Evolutionary conservation across 1,284 basidiomycete species (phyloP).

Genomic region (Ceratobasidium sp.): DNA sequence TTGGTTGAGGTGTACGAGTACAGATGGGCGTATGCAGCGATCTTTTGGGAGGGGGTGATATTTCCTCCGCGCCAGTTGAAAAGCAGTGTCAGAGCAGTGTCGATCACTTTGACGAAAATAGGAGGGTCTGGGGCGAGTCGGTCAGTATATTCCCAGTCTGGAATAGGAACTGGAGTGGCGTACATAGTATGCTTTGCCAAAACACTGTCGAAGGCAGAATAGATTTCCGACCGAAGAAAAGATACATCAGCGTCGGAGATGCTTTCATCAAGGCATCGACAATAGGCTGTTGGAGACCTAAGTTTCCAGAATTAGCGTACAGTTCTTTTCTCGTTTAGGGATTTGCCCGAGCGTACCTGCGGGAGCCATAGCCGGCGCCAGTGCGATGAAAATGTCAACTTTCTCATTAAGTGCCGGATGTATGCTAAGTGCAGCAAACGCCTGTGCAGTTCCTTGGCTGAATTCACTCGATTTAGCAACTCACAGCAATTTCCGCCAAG

Average conservation of each 20-base stretch:
- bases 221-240: slow-evolving; percentile 83
- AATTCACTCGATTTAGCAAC: neutral
- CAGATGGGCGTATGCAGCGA: slow-evolving; percentile 82
- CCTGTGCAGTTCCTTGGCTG: slow-evolving; percentile 86
- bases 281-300: slow-evolving; percentile 76
- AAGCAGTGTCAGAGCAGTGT: slow-evolving; percentile 72
- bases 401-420: slow-evolving; percentile 81
- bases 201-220: slow-evolving; percentile 82
- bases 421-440: slow-evolving; percentile 84
- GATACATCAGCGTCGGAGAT: slow-evolving; percentile 81
- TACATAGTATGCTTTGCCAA: slow-evolving; percentile 80
- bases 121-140: slow-evolving; percentile 68
- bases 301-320: slow-evolving; percentile 6
- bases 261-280: slow-evolving; percentile 87
- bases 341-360: slow-evolving; percentile 40
- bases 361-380: slow-evolving; percentile 84
- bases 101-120: slow-evolving; percentile 79
- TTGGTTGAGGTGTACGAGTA: slow-evolving; percentile 84
- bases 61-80: slow-evolving; percentile 79
- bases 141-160: neutral
- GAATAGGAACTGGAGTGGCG: neutral
- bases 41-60: slow-evolving; percentile 75
- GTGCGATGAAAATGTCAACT: slow-evolving; percentile 82
- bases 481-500: neutral
- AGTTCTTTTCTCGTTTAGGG: neutral